Percentiles rank a stretch among this genome's conserved stretches.
phyloP scores from a whole-genome alignment of 192 early-diverging fungal species.

The Coemansia reversa region DNA sequence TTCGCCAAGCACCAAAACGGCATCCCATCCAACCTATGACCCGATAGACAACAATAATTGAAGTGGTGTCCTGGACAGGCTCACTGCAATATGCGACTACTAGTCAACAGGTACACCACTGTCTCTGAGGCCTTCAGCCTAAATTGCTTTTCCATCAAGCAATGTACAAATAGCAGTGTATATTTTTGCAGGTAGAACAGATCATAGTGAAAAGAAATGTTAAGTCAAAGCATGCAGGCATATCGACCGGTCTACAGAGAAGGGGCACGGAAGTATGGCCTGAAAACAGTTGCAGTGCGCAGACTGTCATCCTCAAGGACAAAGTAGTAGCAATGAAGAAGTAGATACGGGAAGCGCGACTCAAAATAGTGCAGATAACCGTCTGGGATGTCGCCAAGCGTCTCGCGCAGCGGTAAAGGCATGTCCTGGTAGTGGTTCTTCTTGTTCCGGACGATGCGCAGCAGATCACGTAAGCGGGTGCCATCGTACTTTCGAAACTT shows the following conservation, averaged over 20 bases:
- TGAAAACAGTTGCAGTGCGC: constrained; percentile 64
- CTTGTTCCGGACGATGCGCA: constrained; percentile 92
- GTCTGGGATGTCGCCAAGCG: constrained; percentile 81
- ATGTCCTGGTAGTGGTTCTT: constrained; percentile 98
- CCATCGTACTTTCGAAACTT: constrained; percentile 95
- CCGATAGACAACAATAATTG: no score
- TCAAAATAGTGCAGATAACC: constrained; percentile 90
- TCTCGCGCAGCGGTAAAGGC: constrained; percentile 67
- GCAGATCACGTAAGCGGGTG: constrained; percentile 75
- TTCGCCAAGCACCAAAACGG: no score
- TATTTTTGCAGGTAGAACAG: background rate
- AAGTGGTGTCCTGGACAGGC: no score
- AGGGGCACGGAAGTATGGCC: constrained; percentile 63
- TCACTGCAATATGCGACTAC: no score
- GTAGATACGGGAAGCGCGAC: constrained; percentile 81
- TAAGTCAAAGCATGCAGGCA: background rate
- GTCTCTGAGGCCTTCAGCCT: no score
- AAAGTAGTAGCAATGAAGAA: constrained; percentile 87
- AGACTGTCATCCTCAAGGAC: constrained; percentile 65
- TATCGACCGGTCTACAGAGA: constrained; percentile 17
- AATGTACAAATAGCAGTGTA: background rate
- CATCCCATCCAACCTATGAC: no score
- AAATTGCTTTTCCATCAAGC: no score
- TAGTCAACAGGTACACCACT: no score
- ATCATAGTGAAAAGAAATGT: background rate